These are phyloP conservation scores for Lepidium campestre DNA, from an alignment of 441 rosid genomes.

Conservation along the genomic window DNA sequence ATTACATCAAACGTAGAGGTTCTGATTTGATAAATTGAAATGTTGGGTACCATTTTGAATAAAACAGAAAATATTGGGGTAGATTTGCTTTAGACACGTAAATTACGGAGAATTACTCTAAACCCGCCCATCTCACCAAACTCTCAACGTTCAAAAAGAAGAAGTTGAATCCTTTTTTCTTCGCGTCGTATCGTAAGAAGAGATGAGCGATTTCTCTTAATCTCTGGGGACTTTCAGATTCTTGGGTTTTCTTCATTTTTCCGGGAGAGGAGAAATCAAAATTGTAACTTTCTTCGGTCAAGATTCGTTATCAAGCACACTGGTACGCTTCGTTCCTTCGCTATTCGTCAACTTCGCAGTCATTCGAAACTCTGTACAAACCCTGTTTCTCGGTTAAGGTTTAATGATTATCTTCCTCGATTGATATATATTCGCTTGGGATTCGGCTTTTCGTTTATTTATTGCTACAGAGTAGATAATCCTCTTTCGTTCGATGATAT, in stretches of 20 bases:
- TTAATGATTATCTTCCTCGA: neutral
- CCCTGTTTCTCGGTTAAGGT: neutral
- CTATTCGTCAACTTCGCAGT: neutral
- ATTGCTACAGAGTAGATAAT: neutral
- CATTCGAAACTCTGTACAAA: neutral
- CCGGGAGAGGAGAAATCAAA: neutral
- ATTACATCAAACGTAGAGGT: neutral
- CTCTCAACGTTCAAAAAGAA: conserved; percentile 24
- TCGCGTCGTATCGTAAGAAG: conserved; percentile 12
- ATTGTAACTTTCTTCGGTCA: neutral
- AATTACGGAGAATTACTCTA: conserved; percentile 16
- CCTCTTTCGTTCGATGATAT: neutral
- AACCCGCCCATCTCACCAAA: conserved; percentile 31
- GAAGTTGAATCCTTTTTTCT: conserved; percentile 5
- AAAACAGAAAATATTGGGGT: neutral
- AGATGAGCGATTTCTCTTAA: conserved; percentile 3
- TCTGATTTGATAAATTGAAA: neutral
- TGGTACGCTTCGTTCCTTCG: conserved; percentile 18
- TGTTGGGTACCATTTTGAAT: neutral
- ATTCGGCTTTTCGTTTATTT: conserved; percentile 1
- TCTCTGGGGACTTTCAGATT: neutral
- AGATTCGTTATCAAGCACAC: conserved; percentile 3
- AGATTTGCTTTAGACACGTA: conserved; percentile 12
- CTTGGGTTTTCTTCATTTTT: neutral
- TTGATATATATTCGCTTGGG: neutral